A percentile compares a stretch with the other conserved stretches of the same genome.
Evolutionary conservation across 148 eudicot genomes (phyloP).

Genomic region (Euryodendron excelsum): DNA sequence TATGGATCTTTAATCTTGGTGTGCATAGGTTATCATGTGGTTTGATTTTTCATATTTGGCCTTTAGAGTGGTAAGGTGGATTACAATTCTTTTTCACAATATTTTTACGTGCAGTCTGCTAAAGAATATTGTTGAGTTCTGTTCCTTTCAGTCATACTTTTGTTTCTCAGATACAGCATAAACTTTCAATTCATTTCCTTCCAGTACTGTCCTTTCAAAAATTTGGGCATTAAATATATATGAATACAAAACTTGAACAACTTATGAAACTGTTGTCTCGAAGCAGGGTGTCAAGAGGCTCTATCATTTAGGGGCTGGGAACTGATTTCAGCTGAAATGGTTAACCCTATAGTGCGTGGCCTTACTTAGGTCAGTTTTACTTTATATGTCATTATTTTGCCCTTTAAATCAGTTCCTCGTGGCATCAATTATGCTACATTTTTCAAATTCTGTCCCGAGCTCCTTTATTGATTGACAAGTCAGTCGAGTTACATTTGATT

Average conservation of each 20-base stretch:
- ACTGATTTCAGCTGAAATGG: slow-evolving; percentile 80
- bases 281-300: slow-evolving; percentile 91
- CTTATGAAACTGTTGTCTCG: slow-evolving; percentile 81
- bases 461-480: slow-evolving; percentile 30
- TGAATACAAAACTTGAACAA: slow-evolving; percentile 28
- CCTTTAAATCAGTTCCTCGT: slow-evolving; percentile 46
- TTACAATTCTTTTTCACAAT: not conserved
- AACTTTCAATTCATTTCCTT: slow-evolving; percentile 40
- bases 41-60: slow-evolving; percentile 8
- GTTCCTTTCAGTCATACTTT: slow-evolving; percentile 31
- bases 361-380: slow-evolving; percentile 78
- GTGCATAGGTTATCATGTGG: slow-evolving; percentile 5
- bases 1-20: not conserved
- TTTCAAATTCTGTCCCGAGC: slow-evolving; percentile 28
- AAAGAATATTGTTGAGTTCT: slow-evolving; percentile 16
- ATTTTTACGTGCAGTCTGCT: not conserved
- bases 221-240: slow-evolving; percentile 36
- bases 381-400: slow-evolving; percentile 38
- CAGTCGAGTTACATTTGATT: slow-evolving; percentile 23
- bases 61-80: slow-evolving; percentile 9
- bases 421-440: slow-evolving; percentile 43
- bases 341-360: slow-evolving; percentile 66
- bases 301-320: slow-evolving; percentile 76
- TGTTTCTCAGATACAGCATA: slow-evolving; percentile 38
- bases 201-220: slow-evolving; percentile 47